A percentile compares a stretch with the other conserved stretches of the same genome.
These are phyloP conservation scores for Suillus bovinus DNA, from an alignment of 768 basidiomycete genomes.

Conservation along the genomic window DNA sequence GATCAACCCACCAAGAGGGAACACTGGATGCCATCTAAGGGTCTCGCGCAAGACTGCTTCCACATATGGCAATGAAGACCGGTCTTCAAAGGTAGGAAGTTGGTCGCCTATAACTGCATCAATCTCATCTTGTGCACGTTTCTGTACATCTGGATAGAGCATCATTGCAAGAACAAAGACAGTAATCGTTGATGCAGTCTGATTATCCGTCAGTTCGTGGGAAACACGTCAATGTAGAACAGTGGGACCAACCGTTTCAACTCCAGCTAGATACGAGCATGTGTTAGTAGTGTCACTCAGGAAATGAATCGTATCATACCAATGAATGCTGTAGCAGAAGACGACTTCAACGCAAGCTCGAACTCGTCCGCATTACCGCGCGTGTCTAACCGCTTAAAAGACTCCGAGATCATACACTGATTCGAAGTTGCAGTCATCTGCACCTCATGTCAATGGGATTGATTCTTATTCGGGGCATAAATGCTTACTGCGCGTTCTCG, in stretches of 20 bases:
- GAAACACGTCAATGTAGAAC: not conserved
- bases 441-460: not conserved
- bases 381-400: slow-evolving; percentile 21
- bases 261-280: slow-evolving; percentile 19
- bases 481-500: slow-evolving; percentile 24
- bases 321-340: slow-evolving; percentile 35
- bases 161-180: slow-evolving; percentile 38
- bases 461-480: not conserved
- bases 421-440: slow-evolving; percentile 25
- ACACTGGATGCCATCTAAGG: slow-evolving; percentile 34
- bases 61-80: slow-evolving; percentile 30
- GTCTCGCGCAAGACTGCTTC: slow-evolving; percentile 37
- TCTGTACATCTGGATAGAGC: slow-evolving; percentile 34
- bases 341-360: slow-evolving; percentile 29
- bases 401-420: slow-evolving; percentile 33
- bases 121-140: no score
- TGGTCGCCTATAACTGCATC: slow-evolving; percentile 32
- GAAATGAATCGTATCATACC: slow-evolving; percentile 18
- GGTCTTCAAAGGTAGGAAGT: slow-evolving; percentile 30
- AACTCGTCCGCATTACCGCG: slow-evolving; percentile 22
- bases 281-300: slow-evolving; percentile 11
- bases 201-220: slow-evolving; percentile 8
- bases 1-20: slow-evolving; percentile 27
- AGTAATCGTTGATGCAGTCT: slow-evolving; percentile 34
- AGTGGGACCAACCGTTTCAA: slow-evolving; percentile 27